Evolutionary conservation across 1,139 yeast genomes (phyloP).

Genomic region (Ogataea hybrid): DNA sequence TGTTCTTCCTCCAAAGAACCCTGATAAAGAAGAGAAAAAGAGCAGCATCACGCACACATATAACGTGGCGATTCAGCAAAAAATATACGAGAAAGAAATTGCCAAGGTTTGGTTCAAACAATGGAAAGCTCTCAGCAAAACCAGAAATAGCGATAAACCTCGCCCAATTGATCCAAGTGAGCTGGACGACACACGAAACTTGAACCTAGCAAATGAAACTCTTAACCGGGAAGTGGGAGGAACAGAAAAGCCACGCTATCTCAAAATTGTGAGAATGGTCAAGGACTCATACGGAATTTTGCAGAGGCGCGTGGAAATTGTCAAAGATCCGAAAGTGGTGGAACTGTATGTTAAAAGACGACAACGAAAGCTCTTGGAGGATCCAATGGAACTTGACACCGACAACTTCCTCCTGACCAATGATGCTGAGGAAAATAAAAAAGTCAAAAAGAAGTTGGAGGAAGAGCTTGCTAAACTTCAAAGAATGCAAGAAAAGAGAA

Average conservation of each 20-base stretch:
- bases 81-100: constrained; percentile 89
- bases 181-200: constrained; percentile 33
- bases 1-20: constrained; percentile 12
- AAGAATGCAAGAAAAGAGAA: constrained; percentile 62
- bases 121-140: constrained; percentile 55
- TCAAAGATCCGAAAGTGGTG: constrained; percentile 83
- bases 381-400: constrained; percentile 35
- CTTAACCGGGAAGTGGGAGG: constrained; percentile 36
- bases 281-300: constrained; percentile 84
- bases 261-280: constrained; percentile 76
- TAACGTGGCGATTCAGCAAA: constrained; percentile 85
- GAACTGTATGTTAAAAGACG: constrained; percentile 81
- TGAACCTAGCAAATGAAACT: constrained; percentile 38
- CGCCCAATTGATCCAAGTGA: constrained; percentile 35
- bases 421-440: constrained; percentile 80
- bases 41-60: constrained; percentile 58
- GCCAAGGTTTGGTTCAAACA: constrained; percentile 90
- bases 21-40: constrained; percentile 26
- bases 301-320: constrained; percentile 76
- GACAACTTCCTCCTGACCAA: constrained; percentile 78
- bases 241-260: constrained; percentile 41
- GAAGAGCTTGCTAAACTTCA: constrained; percentile 83
- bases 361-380: constrained; percentile 62
- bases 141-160: constrained; percentile 24
- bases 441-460: constrained; percentile 75